A percentile compares a stretch with the other conserved stretches of the same genome.
Evolutionary conservation across 2,329 filamentous ascomycete genomes (phyloP).

Genomic region (Lecanicillium sp.): DNA sequence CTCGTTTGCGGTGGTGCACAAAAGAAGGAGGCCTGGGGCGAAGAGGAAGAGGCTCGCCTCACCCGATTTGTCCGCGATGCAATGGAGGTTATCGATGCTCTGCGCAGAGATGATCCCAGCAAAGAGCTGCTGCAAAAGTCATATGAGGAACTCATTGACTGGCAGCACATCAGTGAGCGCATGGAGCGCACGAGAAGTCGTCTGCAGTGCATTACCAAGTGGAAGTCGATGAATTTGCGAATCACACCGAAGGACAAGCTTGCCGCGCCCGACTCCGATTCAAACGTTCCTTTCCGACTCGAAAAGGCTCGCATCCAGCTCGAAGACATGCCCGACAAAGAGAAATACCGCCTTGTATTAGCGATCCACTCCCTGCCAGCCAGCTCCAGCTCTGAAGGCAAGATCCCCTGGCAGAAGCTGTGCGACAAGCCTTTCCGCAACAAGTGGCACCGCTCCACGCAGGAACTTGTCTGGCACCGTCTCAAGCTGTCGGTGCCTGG

Average conservation of each 20-base stretch:
- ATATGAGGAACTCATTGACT: conserved; percentile 55
- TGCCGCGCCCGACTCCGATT: conserved; percentile 26
- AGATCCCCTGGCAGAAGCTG: conserved; percentile 45
- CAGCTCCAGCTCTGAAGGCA: conserved; percentile 32
- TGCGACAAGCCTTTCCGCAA: conserved; percentile 34
- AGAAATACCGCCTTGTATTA: conserved; percentile 39
- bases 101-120: conserved; percentile 28
- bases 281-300: conserved; percentile 34
- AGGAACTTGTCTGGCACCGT: conserved; percentile 35
- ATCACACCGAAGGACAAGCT: conserved; percentile 28
- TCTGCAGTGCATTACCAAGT: conserved; percentile 64
- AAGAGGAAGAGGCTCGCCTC: conserved; percentile 52
- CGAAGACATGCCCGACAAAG: conserved; percentile 34
- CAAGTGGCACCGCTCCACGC: conserved; percentile 33
- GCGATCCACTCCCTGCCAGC: conserved; percentile 38
- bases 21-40: conserved; percentile 51
- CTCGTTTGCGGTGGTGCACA: conserved; percentile 50
- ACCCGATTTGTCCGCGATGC: conserved; percentile 46
- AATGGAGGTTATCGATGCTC: conserved; percentile 40
- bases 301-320: conserved; percentile 39
- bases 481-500: conserved; percentile 30
- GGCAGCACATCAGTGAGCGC: conserved; percentile 55
- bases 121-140: conserved; percentile 30
- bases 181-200: conserved; percentile 58
- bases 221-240: conserved; percentile 43